Evolutionary conservation across 169 alveolate genomes (phyloP).

Genomic region (Cryptosporidium muris): DNA sequence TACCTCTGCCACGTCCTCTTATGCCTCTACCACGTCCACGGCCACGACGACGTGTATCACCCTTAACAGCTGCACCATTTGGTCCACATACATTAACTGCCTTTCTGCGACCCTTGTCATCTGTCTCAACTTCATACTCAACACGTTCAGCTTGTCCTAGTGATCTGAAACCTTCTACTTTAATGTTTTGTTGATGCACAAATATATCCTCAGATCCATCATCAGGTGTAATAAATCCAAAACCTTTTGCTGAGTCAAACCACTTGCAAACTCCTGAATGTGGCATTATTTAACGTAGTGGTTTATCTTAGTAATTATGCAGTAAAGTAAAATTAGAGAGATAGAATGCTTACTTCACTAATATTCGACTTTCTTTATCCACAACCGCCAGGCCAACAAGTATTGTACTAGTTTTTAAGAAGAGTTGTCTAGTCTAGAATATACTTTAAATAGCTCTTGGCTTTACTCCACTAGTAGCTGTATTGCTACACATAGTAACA

Average conservation of each 20-base stretch:
- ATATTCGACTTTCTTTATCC: not conserved
- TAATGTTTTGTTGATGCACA: constrained; percentile 82
- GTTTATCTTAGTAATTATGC: not conserved
- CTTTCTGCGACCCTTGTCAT: constrained; percentile 78
- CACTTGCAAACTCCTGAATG: constrained; percentile 82
- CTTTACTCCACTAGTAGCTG: no score
- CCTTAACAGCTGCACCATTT: constrained; percentile 80
- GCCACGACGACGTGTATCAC: constrained; percentile 70
- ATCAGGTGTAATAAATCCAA: constrained; percentile 82
- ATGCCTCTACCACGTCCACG: constrained; percentile 68
- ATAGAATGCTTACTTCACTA: no score
- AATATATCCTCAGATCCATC: constrained; percentile 81
- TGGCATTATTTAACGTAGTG: constrained; percentile 36
- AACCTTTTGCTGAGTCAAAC: constrained; percentile 84
- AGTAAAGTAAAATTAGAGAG: no score
- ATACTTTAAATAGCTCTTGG: no score
- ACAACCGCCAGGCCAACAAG: not conserved
- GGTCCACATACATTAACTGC: constrained; percentile 85
- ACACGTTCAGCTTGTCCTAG: constrained; percentile 80
- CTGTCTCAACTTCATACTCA: constrained; percentile 76
- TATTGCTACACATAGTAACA: no score
- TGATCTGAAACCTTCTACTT: constrained; percentile 82
- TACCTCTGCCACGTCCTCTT: constrained; percentile 72
- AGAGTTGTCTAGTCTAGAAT: no score
- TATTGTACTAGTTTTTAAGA: not conserved